These are phyloP conservation scores for Coprinopsis sp. DNA, from an alignment of 768 basidiomycete genomes.

Conservation along the genomic window DNA sequence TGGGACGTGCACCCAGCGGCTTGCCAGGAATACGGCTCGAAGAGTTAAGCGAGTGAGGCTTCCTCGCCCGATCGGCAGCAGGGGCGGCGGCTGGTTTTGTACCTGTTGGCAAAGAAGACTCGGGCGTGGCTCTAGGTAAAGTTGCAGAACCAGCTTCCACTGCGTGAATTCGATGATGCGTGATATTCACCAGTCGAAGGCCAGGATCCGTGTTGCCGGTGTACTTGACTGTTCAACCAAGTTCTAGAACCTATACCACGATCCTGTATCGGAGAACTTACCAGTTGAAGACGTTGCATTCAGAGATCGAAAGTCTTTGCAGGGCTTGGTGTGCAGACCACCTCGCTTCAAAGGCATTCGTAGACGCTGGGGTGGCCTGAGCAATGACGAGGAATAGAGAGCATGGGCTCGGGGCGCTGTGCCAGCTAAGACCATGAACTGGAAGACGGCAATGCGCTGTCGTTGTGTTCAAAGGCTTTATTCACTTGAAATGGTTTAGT, in stretches of 20 bases:
- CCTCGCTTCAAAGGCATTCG: too few species aligned
- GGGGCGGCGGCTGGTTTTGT: too few species aligned
- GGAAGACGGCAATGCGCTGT: too few species aligned
- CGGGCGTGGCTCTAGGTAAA: background rate
- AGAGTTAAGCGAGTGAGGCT: conserved; percentile 62
- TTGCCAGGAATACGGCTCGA: background rate
- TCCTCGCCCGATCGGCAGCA: too few species aligned
- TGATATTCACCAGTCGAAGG: conserved; percentile 70
- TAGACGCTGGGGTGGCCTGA: too few species aligned
- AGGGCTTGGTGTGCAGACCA: too few species aligned
- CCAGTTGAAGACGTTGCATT: conserved; percentile 88
- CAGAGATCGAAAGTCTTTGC: conserved; percentile 71
- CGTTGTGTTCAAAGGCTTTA: too few species aligned
- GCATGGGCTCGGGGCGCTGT: too few species aligned
- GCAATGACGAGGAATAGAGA: too few species aligned
- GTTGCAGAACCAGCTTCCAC: conserved; percentile 15
- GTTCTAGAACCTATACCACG: conserved; percentile 4
- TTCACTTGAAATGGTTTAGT: too few species aligned
- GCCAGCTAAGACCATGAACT: too few species aligned
- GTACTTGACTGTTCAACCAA: conserved; percentile 50
- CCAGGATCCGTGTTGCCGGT: conserved; percentile 43
- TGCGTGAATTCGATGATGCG: conserved; percentile 72
- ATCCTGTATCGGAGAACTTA: conserved; percentile 33
- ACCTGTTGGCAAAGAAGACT: too few species aligned
- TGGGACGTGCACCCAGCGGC: background rate